Conservation (phyloP, 2,329 filamentous ascomycete species). For the Hypoxylon sp. region DNA sequence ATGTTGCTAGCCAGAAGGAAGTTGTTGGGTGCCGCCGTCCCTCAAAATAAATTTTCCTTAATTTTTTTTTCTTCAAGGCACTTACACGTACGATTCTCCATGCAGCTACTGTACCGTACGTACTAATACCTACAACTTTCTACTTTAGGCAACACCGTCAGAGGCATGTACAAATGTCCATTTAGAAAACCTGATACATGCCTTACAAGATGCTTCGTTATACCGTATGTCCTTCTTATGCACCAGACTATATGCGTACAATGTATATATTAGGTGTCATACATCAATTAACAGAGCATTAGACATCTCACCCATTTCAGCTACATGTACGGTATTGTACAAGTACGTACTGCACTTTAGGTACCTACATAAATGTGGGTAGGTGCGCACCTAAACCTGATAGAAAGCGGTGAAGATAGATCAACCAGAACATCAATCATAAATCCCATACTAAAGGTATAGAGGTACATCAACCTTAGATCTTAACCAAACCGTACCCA, state of each 20-base stretch:
- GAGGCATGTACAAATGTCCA: background rate
- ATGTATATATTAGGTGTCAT: conserved; percentile 16
- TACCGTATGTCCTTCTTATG: conserved; percentile 19
- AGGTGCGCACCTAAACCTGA: conserved; percentile 28
- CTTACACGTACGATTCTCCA: conserved; percentile 19
- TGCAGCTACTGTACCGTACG: background rate
- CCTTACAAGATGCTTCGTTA: conserved; percentile 7
- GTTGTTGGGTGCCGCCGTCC: conserved; percentile 44
- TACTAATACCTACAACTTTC: conserved; percentile 12
- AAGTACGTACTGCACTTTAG: conserved; percentile 20
- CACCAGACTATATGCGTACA: conserved; percentile 18
- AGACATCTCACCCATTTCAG: background rate
- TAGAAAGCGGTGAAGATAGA: conserved; percentile 41
- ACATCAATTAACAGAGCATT: conserved; percentile 4
- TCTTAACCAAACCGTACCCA: conserved; percentile 12
- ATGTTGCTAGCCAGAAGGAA: conserved; percentile 34
- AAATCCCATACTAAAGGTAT: conserved; percentile 21
- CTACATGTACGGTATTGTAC: conserved; percentile 17
- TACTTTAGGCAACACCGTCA: conserved; percentile 19
- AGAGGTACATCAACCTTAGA: conserved; percentile 11
- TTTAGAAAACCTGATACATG: conserved; percentile 16
- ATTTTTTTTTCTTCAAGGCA: conserved; percentile 29
- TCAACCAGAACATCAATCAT: conserved; percentile 6
- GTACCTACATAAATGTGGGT: conserved; percentile 26
- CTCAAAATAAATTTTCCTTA: conserved; percentile 41